phyloP scores from a whole-genome alignment of 75 land plant genomes.

The Larix kaempferi region DNA sequence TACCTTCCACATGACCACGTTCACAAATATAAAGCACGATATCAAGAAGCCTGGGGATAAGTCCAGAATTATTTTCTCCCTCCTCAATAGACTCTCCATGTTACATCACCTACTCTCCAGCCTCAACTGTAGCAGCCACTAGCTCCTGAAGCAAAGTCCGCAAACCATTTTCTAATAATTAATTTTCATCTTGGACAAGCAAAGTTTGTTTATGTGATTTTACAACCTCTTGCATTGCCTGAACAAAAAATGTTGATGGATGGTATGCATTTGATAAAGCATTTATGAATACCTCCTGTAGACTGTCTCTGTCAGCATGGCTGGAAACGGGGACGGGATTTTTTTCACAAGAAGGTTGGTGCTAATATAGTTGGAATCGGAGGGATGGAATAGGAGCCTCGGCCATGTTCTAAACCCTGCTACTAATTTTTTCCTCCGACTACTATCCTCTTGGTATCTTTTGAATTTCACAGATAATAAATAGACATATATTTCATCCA shows the following conservation, averaged over 20 bases:
- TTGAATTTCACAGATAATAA: too few relatives aligned
- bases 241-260: constrained; percentile 66
- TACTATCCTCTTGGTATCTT: too few relatives aligned
- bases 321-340: constrained; percentile 33
- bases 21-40: constrained; percentile 96
- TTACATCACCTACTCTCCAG: constrained; percentile 79
- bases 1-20: constrained; percentile 87
- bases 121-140: constrained; percentile 79
- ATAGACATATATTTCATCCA: too few relatives aligned
- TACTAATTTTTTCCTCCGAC: too few relatives aligned
- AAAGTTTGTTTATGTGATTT: constrained; percentile 92
- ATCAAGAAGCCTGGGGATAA: constrained; percentile 86
- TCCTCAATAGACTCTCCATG: constrained; percentile 72
- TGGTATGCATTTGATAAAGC: constrained; percentile 52
- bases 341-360: constrained; percentile 29
- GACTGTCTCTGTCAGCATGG: constrained; percentile 49
- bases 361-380: constrained; percentile 33
- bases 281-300: constrained; percentile 64
- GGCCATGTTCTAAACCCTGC: constrained; percentile 11
- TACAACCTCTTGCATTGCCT: constrained; percentile 82
- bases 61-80: constrained; percentile 48
- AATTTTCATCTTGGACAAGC: constrained; percentile 94
- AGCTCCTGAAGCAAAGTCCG: constrained; percentile 84
- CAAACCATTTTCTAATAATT: constrained; percentile 85
- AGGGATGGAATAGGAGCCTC: constrained; percentile 15